Evolutionary conservation across 306 rosid species (phyloP).

Genomic region (Lathyrus tuberosus): DNA sequence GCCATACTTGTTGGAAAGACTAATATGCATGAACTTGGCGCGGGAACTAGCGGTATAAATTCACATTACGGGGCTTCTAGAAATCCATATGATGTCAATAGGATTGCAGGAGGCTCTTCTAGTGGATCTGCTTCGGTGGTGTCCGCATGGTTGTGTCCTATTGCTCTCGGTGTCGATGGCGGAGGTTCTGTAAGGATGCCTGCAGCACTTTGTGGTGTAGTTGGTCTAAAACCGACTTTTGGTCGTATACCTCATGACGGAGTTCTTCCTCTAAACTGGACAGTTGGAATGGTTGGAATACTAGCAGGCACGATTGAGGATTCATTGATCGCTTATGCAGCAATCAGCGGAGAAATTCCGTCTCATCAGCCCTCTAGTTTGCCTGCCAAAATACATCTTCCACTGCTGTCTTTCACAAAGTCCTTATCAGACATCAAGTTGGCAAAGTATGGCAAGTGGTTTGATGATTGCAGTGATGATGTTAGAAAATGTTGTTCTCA

Average conservation of each 20-base stretch:
- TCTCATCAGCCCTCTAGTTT: slow-evolving; percentile 42
- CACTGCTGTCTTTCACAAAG: slow-evolving; percentile 60
- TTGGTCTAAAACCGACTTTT: slow-evolving; percentile 91
- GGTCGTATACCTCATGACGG: slow-evolving; percentile 82
- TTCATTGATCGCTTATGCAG: slow-evolving; percentile 79
- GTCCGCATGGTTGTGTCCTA: slow-evolving; percentile 91
- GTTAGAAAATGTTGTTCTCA: slow-evolving; percentile 65
- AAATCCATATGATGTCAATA: slow-evolving; percentile 68
- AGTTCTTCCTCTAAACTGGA: slow-evolving; percentile 91
- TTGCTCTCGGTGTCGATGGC: slow-evolving; percentile 92
- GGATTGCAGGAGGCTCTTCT: slow-evolving; percentile 88
- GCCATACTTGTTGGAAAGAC: slow-evolving; percentile 90
- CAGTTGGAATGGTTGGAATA: slow-evolving; percentile 90
- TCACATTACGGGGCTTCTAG: slow-evolving; percentile 83
- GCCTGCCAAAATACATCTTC: slow-evolving; percentile 58
- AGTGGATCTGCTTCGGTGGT: slow-evolving; percentile 97
- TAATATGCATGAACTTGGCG: slow-evolving; percentile 97
- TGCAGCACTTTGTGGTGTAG: slow-evolving; percentile 89
- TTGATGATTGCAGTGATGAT: slow-evolving; percentile 86
- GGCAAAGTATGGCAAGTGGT: slow-evolving; percentile 93
- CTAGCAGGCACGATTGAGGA: slow-evolving; percentile 81
- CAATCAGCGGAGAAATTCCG: slow-evolving; percentile 60
- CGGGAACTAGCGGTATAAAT: slow-evolving; percentile 92
- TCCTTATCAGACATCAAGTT: slow-evolving; percentile 64
- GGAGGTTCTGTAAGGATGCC: slow-evolving; percentile 98